These are phyloP conservation scores for Monosporascus sp. DNA, from an alignment of 2,329 filamentous ascomycete genomes.

Conservation along the genomic window DNA sequence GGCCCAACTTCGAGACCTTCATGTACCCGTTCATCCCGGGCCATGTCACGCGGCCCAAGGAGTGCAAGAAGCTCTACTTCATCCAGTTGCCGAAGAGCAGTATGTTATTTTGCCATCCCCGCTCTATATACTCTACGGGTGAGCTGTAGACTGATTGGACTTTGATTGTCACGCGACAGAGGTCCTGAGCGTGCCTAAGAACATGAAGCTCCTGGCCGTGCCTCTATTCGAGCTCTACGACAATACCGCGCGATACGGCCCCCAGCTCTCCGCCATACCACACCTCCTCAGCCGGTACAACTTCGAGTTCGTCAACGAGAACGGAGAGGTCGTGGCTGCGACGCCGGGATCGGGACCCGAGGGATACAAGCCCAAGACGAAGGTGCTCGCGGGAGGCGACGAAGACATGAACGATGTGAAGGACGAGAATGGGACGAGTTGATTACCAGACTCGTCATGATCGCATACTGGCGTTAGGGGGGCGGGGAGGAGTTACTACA, in stretches of 20 bases:
- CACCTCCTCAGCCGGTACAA: slow-evolving; percentile 93
- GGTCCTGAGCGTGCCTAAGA: slow-evolving; percentile 94
- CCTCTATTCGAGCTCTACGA: slow-evolving; percentile 98
- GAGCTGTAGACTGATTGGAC: slow-evolving; percentile 13
- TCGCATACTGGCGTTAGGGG: background rate
- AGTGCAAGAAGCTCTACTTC: slow-evolving; percentile 98
- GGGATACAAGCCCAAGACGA: slow-evolving; percentile 57
- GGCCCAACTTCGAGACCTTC: slow-evolving; percentile 98
- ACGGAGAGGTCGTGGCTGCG: slow-evolving; percentile 77
- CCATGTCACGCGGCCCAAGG: slow-evolving; percentile 93
- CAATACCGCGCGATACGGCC: slow-evolving; percentile 90
- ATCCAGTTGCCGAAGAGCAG: slow-evolving; percentile 90
- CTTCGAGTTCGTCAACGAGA: slow-evolving; percentile 95
- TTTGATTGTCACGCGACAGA: slow-evolving; percentile 45
- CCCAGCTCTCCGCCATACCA: slow-evolving; percentile 92
- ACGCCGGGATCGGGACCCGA: slow-evolving; percentile 69
- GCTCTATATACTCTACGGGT: no score
- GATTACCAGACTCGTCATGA: slow-evolving; percentile 1
- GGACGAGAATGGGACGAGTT: slow-evolving; percentile 18
- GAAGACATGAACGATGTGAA: slow-evolving; percentile 49
- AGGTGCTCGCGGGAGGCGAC: slow-evolving; percentile 59
- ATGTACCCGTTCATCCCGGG: slow-evolving; percentile 99
- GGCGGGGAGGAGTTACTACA: background rate
- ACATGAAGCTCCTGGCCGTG: slow-evolving; percentile 98
- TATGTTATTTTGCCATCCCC: slow-evolving; percentile 38